Percentiles rank a stretch among this genome's conserved stretches.
Conservation (phyloP, 345 rosid genomes). For the Pseudoturritis turrita region DNA sequence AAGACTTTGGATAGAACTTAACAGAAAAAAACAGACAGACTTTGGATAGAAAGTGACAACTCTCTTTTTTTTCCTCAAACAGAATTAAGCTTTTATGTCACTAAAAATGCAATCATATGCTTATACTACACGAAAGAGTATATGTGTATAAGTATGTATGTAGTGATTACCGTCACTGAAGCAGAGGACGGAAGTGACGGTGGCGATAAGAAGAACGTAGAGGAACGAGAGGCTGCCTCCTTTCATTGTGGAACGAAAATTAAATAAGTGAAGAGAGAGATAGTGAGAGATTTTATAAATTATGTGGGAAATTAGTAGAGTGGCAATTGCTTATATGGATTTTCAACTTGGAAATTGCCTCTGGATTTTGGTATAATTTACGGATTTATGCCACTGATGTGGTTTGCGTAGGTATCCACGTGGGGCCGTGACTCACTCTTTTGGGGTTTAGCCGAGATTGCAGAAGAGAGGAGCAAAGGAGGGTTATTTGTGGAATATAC, state of each 20-base stretch:
- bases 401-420: constrained; percentile 28
- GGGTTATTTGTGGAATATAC: constrained; percentile 1
- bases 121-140: not conserved
- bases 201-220: constrained; percentile 24
- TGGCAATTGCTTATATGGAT: constrained; percentile 23
- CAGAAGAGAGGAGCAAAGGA: not conserved
- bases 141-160: not conserved
- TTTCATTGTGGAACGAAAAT: constrained; percentile 11
- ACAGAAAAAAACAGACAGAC: too few relatives aligned
- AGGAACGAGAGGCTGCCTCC: constrained; percentile 16
- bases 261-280: not conserved
- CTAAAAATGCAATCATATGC: not conserved
- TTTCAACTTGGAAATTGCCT: not conserved
- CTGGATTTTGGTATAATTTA: constrained; percentile 5
- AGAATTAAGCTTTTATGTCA: too few relatives aligned
- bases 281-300: not conserved
- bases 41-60: too few relatives aligned
- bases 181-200: constrained; percentile 26
- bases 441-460: constrained; percentile 11
- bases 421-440: constrained; percentile 35
- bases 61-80: not conserved
- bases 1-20: too few relatives aligned
- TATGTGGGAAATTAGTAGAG: constrained; percentile 2
- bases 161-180: constrained; percentile 25
- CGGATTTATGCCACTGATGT: constrained; percentile 28